Conservation (phyloP, 2,329 filamentous ascomycete species). For the Claviceps fusiformis region DNA sequence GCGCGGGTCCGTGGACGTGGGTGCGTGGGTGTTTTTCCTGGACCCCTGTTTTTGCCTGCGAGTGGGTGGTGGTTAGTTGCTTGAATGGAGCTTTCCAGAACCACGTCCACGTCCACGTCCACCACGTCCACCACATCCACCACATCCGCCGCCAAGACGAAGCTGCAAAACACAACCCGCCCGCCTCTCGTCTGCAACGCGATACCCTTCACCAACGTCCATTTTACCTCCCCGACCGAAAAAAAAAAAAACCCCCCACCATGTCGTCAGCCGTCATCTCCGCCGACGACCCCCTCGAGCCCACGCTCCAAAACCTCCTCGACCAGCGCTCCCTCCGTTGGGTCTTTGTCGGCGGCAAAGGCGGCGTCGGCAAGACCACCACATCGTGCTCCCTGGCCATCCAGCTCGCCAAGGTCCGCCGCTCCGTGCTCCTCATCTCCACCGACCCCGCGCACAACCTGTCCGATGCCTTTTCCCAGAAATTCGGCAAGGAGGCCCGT, state of each 20-base stretch:
- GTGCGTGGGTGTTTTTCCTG: too few species aligned
- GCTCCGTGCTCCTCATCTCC: constrained; percentile 92
- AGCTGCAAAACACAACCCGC: neutral
- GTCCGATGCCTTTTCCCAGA: constrained; percentile 94
- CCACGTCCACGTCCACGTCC: neutral
- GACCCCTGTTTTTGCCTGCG: too few species aligned
- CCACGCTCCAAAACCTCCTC: constrained; percentile 84
- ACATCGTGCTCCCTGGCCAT: constrained; percentile 97
- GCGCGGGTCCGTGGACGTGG: too few species aligned
- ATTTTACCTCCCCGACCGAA: neutral
- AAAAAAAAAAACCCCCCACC: too few species aligned
- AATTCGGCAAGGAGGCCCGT: constrained; percentile 96
- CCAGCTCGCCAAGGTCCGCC: constrained; percentile 87
- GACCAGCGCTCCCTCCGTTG: constrained; percentile 92
- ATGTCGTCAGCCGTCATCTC: constrained; percentile 30
- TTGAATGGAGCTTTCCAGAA: constrained; percentile 3
- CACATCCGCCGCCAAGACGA: neutral
- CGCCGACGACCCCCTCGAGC: constrained; percentile 67
- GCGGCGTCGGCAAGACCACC: constrained; percentile 98
- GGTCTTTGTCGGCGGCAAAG: constrained; percentile 98
- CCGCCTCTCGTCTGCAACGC: neutral
- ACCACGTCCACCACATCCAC: too few species aligned
- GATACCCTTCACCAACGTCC: too few species aligned
- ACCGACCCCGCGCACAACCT: constrained; percentile 98
- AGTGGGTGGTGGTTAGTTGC: too few species aligned